Conservation (phyloP, 176 grass and related monocot species). For the Raddia distichophylla region DNA sequence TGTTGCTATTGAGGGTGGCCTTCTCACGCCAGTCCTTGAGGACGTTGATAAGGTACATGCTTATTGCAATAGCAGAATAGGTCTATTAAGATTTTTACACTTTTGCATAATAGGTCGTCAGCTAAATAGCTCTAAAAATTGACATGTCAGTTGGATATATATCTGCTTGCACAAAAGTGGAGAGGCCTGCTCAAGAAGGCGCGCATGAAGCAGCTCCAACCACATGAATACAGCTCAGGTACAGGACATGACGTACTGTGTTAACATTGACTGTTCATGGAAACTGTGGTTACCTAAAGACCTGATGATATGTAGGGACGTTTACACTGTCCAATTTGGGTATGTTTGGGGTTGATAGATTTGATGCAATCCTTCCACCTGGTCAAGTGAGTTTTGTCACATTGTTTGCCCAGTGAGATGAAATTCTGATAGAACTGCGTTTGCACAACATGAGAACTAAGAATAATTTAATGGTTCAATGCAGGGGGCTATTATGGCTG, state of each 20-base stretch:
- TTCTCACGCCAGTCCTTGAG: slow-evolving; percentile 83
- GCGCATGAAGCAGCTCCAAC: slow-evolving; percentile 81
- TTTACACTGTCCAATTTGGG: slow-evolving; percentile 94
- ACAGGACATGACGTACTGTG: neutral
- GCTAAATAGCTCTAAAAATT: slow-evolving; percentile 30
- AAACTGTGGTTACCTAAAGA: slow-evolving; percentile 32
- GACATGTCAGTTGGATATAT: slow-evolving; percentile 78
- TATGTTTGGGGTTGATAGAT: slow-evolving; percentile 97
- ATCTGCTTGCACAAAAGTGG: slow-evolving; percentile 84
- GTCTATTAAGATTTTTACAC: neutral
- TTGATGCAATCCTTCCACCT: slow-evolving; percentile 98
- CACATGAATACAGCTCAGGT: slow-evolving; percentile 86
- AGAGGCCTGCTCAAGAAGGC: slow-evolving; percentile 84
- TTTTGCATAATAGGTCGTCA: neutral
- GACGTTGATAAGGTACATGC: slow-evolving; percentile 77
- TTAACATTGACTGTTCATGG: neutral
- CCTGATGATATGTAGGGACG: slow-evolving; percentile 58
- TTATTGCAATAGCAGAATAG: neutral
- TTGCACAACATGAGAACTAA: neutral
- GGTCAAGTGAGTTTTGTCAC: slow-evolving; percentile 69
- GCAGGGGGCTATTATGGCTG: slow-evolving; percentile 97
- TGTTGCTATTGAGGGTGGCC: slow-evolving; percentile 86
- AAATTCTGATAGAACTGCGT: slow-evolving; percentile 23
- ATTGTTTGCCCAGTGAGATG: neutral
- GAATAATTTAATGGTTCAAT: slow-evolving; percentile 27